Evolutionary conservation across 2,329 filamentous ascomycete genomes (phyloP).

Genomic region (Pseudogymnoascus sp.): DNA sequence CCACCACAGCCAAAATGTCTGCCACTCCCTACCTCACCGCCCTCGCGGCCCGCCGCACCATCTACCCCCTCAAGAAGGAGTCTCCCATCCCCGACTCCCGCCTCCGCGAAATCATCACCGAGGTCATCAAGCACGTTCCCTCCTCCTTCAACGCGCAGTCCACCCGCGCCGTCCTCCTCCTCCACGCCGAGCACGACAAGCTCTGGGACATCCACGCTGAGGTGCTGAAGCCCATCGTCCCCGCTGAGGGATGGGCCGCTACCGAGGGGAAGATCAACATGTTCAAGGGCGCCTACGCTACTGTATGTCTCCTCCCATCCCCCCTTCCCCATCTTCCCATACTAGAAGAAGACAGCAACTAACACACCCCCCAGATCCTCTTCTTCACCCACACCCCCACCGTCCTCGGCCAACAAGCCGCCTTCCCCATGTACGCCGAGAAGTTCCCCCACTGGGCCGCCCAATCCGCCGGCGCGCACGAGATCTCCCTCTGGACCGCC

Average conservation of each 20-base stretch:
- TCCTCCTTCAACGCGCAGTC: slow-evolving; percentile 85
- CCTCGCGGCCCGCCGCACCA: slow-evolving; percentile 57
- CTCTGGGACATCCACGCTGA: slow-evolving; percentile 70
- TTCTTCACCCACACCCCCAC: slow-evolving; percentile 75
- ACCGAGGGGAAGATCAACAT: slow-evolving; percentile 28
- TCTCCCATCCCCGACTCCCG: slow-evolving; percentile 47
- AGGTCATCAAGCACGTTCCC: slow-evolving; percentile 60
- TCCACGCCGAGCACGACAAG: slow-evolving; percentile 75
- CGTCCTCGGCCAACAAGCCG: slow-evolving; percentile 56
- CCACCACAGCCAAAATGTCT: slow-evolving; percentile 34
- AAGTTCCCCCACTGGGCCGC: slow-evolving; percentile 69
- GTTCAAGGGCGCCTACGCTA: slow-evolving; percentile 68
- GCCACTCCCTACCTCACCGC: slow-evolving; percentile 45
- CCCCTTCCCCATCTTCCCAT: not conserved
- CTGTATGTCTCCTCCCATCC: slow-evolving; percentile 42
- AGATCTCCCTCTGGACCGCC: slow-evolving; percentile 71
- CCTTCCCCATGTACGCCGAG: slow-evolving; percentile 66
- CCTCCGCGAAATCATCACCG: slow-evolving; percentile 56
- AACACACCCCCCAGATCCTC: slow-evolving; percentile 45
- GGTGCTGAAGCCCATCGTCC: slow-evolving; percentile 58
- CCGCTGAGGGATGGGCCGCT: slow-evolving; percentile 30
- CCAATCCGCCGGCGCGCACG: slow-evolving; percentile 74
- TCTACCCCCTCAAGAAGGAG: slow-evolving; percentile 59
- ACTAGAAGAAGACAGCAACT: not conserved
- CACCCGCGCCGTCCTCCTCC: slow-evolving; percentile 67